Conservation (phyloP, 805 yeast species). For the Candida nemodendra region DNA sequence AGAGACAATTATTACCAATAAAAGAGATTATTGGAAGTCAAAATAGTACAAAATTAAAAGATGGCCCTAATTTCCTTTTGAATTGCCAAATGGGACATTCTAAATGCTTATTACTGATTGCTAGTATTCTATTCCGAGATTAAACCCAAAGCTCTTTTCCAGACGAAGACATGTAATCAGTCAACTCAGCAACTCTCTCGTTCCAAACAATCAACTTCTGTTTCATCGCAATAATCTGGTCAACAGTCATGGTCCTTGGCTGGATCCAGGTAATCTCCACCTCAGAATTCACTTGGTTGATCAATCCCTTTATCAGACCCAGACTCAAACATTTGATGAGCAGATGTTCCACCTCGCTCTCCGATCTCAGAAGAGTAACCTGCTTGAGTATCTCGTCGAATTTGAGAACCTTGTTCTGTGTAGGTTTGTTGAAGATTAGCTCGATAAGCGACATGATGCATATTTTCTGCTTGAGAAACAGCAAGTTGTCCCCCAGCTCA, state of each 20-base stretch:
- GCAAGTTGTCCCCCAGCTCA: conserved; percentile 50
- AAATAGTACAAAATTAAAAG: no score
- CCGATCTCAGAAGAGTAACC: conserved; percentile 60
- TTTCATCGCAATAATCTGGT: conserved; percentile 77
- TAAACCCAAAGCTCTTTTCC: conserved; percentile 67
- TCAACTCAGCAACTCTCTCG: conserved; percentile 63
- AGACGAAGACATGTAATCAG: conserved; percentile 53
- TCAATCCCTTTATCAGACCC: conserved; percentile 81
- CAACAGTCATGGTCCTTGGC: conserved; percentile 84
- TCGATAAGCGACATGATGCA: conserved; percentile 91
- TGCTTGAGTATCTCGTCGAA: conserved; percentile 67
- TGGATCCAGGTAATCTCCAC: conserved; percentile 92
- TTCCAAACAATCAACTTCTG: conserved; percentile 78
- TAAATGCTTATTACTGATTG: no score
- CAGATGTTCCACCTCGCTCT: conserved; percentile 82
- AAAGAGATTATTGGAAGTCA: no score
- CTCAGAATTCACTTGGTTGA: conserved; percentile 79
- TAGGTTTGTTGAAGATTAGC: conserved; percentile 72
- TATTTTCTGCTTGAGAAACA: conserved; percentile 82
- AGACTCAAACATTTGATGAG: conserved; percentile 89
- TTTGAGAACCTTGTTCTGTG: conserved; percentile 68
- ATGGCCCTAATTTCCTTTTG: no score
- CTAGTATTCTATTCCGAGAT: no score
- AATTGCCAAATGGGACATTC: no score
- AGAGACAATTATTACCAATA: no score